Evolutionary conservation across 2,329 filamentous ascomycete genomes (phyloP), one percentile per base, ranked within the genome.

Genomic region (Stenocarpella maydis): DNA sequence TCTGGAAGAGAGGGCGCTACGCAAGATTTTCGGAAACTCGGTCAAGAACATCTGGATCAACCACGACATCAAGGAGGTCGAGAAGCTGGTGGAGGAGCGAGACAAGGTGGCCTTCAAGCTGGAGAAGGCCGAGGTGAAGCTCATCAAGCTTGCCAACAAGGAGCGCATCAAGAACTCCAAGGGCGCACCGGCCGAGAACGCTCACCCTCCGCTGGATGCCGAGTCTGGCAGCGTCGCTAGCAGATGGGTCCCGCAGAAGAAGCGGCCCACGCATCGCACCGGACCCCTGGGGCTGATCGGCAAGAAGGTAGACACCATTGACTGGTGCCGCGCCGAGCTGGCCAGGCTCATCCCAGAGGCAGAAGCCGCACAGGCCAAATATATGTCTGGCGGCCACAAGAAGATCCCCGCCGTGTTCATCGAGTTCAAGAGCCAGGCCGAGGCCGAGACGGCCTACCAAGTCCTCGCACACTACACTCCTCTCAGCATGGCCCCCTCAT

Each of bases 231-330:
- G 86, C 69, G 82, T 93, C 45, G 92, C 93, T 15, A 88, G 90
- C 17, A 91, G 90, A 73, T 97, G 92, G 90, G 83, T 97, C 47
- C 85, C 89, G 19, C 82, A 84, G 12, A 91, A 93, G 79, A 86
- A 94, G 74, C 88, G 94, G 52, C 94, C 94, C 1, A 90, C 91
- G 1, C 94, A 97, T 77, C 87, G 87, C 65, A 82, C 91, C 67
- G 92, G 91, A 77, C 84, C 86, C 7, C 79, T 96, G 26, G 88
- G 87, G 19, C 84, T 92, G 55, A 87, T 95, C 73, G 92, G 94
- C 74, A 91, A 94, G 77, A 96, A 97, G 79, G 95, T 98, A 19
- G 96, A 99, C 81, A 96, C 94, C 0, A 98, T 99, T 79, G 90
- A 95, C 72, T 98, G 92, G 92, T 92, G 90, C 72, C 92, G 96